Conservation (phyloP, 495 filamentous ascomycete genomes). For the Aspergillus bertholletiae region DNA sequence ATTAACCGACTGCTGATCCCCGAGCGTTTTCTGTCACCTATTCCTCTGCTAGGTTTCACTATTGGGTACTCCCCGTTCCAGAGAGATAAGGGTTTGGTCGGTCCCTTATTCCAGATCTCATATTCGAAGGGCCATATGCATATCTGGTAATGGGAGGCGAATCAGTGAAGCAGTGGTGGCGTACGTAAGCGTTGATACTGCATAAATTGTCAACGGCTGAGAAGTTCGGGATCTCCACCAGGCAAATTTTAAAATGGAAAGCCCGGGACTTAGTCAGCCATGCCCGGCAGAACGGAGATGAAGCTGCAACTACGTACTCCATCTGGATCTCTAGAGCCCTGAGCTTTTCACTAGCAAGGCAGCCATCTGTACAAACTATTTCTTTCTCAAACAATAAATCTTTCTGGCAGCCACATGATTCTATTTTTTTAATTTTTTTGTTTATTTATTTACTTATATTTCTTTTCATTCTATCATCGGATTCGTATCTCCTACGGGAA, state of each 20-base stretch:
- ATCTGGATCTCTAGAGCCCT: too few species aligned
- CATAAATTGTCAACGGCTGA: conserved; percentile 6
- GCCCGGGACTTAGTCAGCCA: background rate
- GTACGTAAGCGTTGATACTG: conserved; percentile 5
- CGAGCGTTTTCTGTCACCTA: conserved; percentile 13
- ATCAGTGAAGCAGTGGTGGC: background rate
- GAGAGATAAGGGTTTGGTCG: background rate
- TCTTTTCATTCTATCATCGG: too few species aligned
- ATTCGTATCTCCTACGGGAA: too few species aligned
- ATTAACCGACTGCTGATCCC: conserved; percentile 11
- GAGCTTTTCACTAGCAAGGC: too few species aligned
- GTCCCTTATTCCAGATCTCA: background rate
- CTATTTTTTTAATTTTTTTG: too few species aligned
- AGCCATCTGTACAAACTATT: too few species aligned
- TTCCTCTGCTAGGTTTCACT: background rate
- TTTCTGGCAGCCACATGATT: too few species aligned
- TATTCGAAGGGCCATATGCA: background rate
- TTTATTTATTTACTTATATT: too few species aligned
- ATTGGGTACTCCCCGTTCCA: background rate
- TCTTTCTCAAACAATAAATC: too few species aligned
- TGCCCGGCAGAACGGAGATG: conserved; percentile 1
- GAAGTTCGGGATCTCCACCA: conserved; percentile 3
- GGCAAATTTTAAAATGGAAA: background rate
- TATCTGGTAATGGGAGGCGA: background rate
- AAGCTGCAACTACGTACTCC: background rate